These are phyloP conservation scores for Spirogloea muscicola DNA, from an alignment of 139 green algal genomes.

Conservation along the genomic window DNA sequence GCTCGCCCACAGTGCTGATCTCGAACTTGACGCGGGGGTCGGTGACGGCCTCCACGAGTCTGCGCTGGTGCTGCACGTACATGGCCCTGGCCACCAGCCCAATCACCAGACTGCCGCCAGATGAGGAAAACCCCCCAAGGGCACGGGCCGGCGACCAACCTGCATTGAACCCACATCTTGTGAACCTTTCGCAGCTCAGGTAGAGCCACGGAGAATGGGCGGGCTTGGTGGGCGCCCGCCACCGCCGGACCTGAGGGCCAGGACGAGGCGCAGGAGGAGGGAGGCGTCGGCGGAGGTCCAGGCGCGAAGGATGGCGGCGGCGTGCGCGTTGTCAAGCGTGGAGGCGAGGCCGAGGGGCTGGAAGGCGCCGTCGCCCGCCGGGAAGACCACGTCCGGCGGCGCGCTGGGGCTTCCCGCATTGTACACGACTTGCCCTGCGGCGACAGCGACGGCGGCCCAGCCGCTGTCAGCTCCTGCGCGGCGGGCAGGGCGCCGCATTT, in stretches of 20 bases:
- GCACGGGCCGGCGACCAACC: too few species aligned
- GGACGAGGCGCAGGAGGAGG: slow-evolving; percentile 2
- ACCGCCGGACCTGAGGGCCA: slow-evolving; percentile 2
- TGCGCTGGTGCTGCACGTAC: slow-evolving; percentile 21
- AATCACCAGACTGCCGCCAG: neutral
- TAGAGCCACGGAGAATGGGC: too few species aligned
- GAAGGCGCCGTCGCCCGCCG: neutral
- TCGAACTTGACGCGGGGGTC: slow-evolving; percentile 15
- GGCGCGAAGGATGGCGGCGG: neutral
- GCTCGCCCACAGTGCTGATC: slow-evolving; percentile 18
- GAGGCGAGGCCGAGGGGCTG: slow-evolving; percentile 3
- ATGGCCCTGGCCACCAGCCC: neutral
- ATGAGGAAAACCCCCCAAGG: too few species aligned
- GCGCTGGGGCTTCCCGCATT: neutral
- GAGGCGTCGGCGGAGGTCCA: neutral
- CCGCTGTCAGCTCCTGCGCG: neutral
- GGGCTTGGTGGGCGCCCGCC: too few species aligned
- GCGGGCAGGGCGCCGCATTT: too few species aligned
- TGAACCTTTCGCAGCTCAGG: too few species aligned
- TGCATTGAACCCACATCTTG: too few species aligned
- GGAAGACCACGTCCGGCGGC: slow-evolving; percentile 12
- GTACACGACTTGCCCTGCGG: slow-evolving; percentile 16
- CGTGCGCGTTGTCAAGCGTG: neutral
- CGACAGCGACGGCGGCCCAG: neutral
- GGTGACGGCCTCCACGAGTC: slow-evolving; percentile 10